A percentile compares a stretch with the other conserved stretches of the same genome.
Evolutionary conservation across 2,329 filamentous ascomycete genomes (phyloP).

Genomic region (Xylaria arbuscula): DNA sequence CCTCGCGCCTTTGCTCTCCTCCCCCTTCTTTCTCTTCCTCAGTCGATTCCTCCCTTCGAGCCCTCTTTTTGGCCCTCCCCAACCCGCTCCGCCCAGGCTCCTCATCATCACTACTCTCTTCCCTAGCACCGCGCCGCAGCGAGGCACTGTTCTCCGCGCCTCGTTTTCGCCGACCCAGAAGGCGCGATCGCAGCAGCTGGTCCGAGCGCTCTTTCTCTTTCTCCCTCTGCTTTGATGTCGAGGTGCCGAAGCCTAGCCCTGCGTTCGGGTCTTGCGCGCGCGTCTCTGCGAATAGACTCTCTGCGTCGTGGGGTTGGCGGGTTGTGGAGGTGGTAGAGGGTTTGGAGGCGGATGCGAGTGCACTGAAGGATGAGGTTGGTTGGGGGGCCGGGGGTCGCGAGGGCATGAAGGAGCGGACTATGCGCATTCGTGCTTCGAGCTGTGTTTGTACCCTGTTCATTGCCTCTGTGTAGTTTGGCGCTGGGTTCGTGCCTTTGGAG

Average conservation of each 20-base stretch:
- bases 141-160: slow-evolving; percentile 26
- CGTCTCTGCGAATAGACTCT: slow-evolving; percentile 41
- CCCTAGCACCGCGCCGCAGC: slow-evolving; percentile 28
- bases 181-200: slow-evolving; percentile 41
- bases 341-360: slow-evolving; percentile 33
- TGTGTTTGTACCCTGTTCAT: slow-evolving; percentile 50
- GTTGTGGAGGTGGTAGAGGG: not conserved
- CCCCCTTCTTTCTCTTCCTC: slow-evolving; percentile 18
- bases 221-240: slow-evolving; percentile 19
- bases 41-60: slow-evolving; percentile 26
- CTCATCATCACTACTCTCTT: slow-evolving; percentile 48
- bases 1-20: not conserved
- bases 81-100: slow-evolving; percentile 49
- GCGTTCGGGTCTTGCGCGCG: slow-evolving; percentile 45
- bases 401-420: slow-evolving; percentile 37
- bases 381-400: slow-evolving; percentile 13
- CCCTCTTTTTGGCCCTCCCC: slow-evolving; percentile 48
- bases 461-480: slow-evolving; percentile 46
- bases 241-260: slow-evolving; percentile 39
- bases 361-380: slow-evolving; percentile 35
- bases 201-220: slow-evolving; percentile 28
- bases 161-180: slow-evolving; percentile 43
- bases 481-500: slow-evolving; percentile 46
- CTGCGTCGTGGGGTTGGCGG: slow-evolving; percentile 23
- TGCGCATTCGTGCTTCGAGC: slow-evolving; percentile 41